A percentile compares a stretch with the other conserved stretches of the same genome.
Conservation (phyloP, 2,329 filamentous ascomycete genomes). For the Cercospora brassicicola region DNA sequence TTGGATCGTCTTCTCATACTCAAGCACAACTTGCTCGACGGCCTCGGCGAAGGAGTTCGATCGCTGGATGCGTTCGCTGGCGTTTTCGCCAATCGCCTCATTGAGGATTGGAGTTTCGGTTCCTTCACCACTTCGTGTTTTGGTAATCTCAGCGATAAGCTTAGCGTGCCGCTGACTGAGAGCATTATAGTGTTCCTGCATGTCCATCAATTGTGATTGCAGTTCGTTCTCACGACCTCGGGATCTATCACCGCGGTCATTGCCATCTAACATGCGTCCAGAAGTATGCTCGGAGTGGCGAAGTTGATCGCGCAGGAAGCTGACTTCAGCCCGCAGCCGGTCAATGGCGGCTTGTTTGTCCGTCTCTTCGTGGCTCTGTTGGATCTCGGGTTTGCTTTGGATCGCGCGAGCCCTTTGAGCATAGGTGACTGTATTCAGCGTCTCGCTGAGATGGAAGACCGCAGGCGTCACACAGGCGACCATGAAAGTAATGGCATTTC, state of each 20-base stretch:
- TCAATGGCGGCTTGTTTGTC: slow-evolving; percentile 95
- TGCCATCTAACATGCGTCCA: slow-evolving; percentile 65
- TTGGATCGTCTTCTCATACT: slow-evolving; percentile 99
- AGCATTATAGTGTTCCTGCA: slow-evolving; percentile 91
- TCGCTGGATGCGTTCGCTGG: slow-evolving; percentile 83
- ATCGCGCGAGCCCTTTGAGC: slow-evolving; percentile 94
- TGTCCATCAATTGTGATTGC: slow-evolving; percentile 88
- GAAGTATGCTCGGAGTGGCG: slow-evolving; percentile 73
- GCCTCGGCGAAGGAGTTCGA: slow-evolving; percentile 96
- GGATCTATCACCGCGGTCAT: slow-evolving; percentile 59
- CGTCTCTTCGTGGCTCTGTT: slow-evolving; percentile 81
- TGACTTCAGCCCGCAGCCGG: slow-evolving; percentile 86
- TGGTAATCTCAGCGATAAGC: slow-evolving; percentile 89
- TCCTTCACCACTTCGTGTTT: slow-evolving; percentile 67
- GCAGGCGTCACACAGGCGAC: slow-evolving; percentile 96
- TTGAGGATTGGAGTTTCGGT: slow-evolving; percentile 60
- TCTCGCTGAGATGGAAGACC: slow-evolving; percentile 96
- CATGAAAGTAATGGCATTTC: slow-evolving; percentile 99
- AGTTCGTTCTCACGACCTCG: slow-evolving; percentile 72
- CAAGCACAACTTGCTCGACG: slow-evolving; percentile 91
- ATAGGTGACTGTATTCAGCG: slow-evolving; percentile 93
- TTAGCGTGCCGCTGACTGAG: slow-evolving; percentile 92
- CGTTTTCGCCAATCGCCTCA: slow-evolving; percentile 69
- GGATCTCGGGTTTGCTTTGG: slow-evolving; percentile 95
- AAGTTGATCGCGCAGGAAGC: slow-evolving; percentile 91